These are phyloP conservation scores for Fusarium xylarioides DNA, from an alignment of 2,329 filamentous ascomycete species.

Conservation along the genomic window DNA sequence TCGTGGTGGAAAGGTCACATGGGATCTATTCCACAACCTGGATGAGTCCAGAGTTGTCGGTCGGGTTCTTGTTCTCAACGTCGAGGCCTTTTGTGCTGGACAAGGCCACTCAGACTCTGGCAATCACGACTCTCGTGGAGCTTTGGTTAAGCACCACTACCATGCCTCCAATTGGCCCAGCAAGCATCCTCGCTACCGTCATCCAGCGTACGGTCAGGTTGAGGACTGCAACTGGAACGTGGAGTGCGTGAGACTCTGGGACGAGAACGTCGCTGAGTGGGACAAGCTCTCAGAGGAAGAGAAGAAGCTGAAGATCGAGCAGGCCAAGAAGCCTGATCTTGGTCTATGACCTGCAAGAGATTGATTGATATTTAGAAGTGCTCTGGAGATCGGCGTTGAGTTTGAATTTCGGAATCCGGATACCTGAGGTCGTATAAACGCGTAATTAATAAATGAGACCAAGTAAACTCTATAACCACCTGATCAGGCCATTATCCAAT, in stretches of 20 bases:
- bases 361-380: conserved; percentile 11
- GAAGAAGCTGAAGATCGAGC: conserved; percentile 59
- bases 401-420: conserved; percentile 7
- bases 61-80: conserved; percentile 72
- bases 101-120: conserved; percentile 79
- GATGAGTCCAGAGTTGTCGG: conserved; percentile 72
- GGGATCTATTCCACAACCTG: conserved; percentile 72
- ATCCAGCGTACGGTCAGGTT: conserved; percentile 75
- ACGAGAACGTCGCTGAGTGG: conserved; percentile 69
- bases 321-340: conserved; percentile 35
- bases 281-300: conserved; percentile 67
- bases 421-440: conserved; percentile 4
- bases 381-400: conserved; percentile 12
- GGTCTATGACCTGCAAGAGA: neutral
- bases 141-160: conserved; percentile 78
- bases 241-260: conserved; percentile 72
- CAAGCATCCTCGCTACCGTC: conserved; percentile 70
- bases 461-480: neutral
- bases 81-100: conserved; percentile 77
- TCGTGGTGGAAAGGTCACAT: conserved; percentile 57
- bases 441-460: neutral
- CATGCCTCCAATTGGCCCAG: conserved; percentile 78
- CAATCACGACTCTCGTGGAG: conserved; percentile 71
- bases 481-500: neutral
- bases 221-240: conserved; percentile 76